phyloP scores from a whole-genome alignment of 345 rosid species.

The Salix caprea region DNA sequence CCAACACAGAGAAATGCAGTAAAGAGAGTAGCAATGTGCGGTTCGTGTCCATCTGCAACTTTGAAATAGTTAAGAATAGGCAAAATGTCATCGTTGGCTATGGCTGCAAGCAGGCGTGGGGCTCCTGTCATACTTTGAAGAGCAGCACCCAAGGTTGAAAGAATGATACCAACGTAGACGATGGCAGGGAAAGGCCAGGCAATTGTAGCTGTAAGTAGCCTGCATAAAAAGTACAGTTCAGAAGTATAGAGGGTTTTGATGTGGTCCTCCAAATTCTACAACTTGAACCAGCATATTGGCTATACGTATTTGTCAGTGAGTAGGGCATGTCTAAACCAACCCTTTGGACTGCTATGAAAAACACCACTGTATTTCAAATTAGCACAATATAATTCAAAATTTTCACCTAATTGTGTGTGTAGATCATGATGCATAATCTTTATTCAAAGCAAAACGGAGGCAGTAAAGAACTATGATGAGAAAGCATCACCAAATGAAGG shows the following conservation, averaged over 20 bases:
- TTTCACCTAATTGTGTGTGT: background rate
- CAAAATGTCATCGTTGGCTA: slow-evolving; percentile 97
- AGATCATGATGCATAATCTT: background rate
- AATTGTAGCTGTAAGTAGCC: slow-evolving; percentile 88
- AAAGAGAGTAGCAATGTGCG: slow-evolving; percentile 83
- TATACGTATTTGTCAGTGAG: background rate
- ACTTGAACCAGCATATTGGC: background rate
- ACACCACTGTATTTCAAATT: background rate
- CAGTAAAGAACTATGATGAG: background rate
- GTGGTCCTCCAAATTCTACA: background rate
- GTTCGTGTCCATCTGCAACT: slow-evolving; percentile 85
- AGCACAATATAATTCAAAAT: background rate
- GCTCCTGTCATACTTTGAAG: slow-evolving; percentile 98
- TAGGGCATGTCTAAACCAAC: background rate
- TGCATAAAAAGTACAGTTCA: slow-evolving; percentile 31
- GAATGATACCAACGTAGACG: slow-evolving; percentile 83
- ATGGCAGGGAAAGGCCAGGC: slow-evolving; percentile 95
- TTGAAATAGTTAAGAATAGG: slow-evolving; percentile 95
- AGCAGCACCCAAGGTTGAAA: slow-evolving; percentile 98
- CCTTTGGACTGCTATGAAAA: background rate
- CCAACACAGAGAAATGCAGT: slow-evolving; percentile 83
- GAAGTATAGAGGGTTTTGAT: background rate
- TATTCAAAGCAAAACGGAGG: background rate
- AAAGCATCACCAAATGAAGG: background rate
- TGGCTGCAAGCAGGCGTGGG: slow-evolving; percentile 97